Evolutionary conservation across 345 rosid species (phyloP), one percentile per base, ranked within the genome.

Genomic region (Lagerstroemia speciosa): DNA sequence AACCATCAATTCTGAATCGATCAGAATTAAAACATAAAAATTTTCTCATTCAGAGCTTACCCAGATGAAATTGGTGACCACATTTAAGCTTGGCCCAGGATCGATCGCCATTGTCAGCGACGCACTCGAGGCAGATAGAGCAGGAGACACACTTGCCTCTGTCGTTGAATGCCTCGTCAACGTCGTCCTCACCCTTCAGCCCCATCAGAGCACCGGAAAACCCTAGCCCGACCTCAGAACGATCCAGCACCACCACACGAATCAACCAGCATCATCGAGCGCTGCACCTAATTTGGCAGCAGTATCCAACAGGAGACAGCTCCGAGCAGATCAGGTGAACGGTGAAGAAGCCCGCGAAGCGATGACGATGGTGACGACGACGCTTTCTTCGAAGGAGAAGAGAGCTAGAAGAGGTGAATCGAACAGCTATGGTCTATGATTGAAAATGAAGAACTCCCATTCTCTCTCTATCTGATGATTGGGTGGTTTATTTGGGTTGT

Each of bases 11-110:
- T 33, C 61, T 14, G 36, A 22, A 43, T 12, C 62, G 9, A 34
- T 3, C 29, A 53, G 16, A 34, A 50, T 19, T 20, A 24, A 32
- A 69, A 29, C 62, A 20, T 0, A 14, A 68, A 32, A 64, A 43
- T 3, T 36, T 52, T 38, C 67, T 20, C 62, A 30, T 1, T 7
- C 45, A 11, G 24, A 19, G 65, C 84, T 73, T 65, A 93, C 99
- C 99, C 67, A 94, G 74, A 82, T 94, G 99, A 65, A 94, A 94
- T 71, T 79, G 92, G 41, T 94, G 99, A 41, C 93, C 95, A 43
- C 99, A 94, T 78, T 91, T 98, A 79, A 94, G 98, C 82, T 89
- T 94, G 32, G 96, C 96, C 99, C 91, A 89, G 2, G 98, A 83
- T 46, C 99, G 96, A 85, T 94, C 95, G 66, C 93, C 95, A 34